Evolutionary conservation across 306 rosid genomes (phyloP).

Genomic region (Oxytropis ochrocephala): DNA sequence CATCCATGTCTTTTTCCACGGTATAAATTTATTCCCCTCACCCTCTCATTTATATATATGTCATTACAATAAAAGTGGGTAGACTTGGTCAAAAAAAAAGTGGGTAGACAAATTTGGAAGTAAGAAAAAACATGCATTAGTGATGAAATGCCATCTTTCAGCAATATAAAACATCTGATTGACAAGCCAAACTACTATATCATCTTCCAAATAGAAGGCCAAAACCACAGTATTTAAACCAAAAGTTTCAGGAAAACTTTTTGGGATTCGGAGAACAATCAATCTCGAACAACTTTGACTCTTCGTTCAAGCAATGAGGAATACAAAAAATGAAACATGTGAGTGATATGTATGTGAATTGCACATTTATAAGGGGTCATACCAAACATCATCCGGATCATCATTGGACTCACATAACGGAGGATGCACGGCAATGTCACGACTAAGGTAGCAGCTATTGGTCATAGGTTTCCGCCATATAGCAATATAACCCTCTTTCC

Average conservation of each 20-base stretch:
- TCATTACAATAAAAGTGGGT: no score
- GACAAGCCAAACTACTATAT: no score
- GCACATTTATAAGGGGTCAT: constrained; percentile 19
- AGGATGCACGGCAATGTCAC: constrained; percentile 47
- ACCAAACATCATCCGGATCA: constrained; percentile 87
- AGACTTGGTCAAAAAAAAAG: no score
- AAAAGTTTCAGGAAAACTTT: neutral
- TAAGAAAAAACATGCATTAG: no score
- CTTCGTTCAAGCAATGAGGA: constrained; percentile 11
- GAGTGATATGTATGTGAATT: neutral
- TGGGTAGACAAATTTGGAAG: no score
- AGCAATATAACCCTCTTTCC: constrained; percentile 75
- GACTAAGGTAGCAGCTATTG: constrained; percentile 74
- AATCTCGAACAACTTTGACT: constrained; percentile 2
- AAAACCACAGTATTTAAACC: neutral
- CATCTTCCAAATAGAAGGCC: neutral
- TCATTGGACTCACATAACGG: constrained; percentile 65
- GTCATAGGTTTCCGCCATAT: constrained; percentile 79
- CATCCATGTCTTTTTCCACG: no score
- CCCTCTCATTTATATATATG: no score
- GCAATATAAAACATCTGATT: no score
- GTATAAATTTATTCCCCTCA: no score
- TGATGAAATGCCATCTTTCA: no score
- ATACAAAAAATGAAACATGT: neutral
- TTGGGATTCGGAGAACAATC: neutral